A percentile compares a stretch with the other conserved stretches of the same genome.
phyloP scores from a whole-genome alignment of 257 asterid genomes.

The Solanum lycopersicoides region DNA sequence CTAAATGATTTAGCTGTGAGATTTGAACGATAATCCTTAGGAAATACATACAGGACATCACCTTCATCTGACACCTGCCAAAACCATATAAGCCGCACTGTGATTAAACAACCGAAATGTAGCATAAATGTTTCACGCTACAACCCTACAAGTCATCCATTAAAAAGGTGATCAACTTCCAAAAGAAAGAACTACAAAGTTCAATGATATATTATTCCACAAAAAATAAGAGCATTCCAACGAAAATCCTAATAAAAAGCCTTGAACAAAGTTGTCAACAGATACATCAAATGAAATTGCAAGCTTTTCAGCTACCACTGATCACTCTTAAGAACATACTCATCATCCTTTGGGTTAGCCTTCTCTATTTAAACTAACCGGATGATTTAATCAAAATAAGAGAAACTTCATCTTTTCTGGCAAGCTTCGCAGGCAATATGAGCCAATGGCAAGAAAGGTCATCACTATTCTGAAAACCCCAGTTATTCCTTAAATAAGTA shows the following conservation, averaged over 20 bases:
- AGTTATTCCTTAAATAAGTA: neutral
- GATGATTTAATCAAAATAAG: neutral
- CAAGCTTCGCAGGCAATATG: neutral
- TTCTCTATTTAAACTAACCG: neutral
- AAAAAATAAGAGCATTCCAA: neutral
- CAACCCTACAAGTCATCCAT: neutral
- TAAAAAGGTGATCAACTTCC: neutral
- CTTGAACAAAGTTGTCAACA: neutral
- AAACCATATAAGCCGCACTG: constrained; percentile 4
- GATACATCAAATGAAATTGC: neutral
- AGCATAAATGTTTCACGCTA: neutral
- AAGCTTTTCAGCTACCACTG: neutral
- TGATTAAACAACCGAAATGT: neutral
- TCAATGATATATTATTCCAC: neutral
- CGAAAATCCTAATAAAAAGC: neutral
- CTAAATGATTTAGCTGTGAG: constrained; percentile 74
- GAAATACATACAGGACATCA: constrained; percentile 80
- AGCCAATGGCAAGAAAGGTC: neutral
- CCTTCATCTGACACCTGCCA: constrained; percentile 94
- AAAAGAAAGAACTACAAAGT: neutral
- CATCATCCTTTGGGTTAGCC: neutral
- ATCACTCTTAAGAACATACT: neutral
- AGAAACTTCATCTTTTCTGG: neutral
- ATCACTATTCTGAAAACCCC: neutral
- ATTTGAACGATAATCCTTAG: constrained; percentile 64